Base-by-base conservation (phyloP, 768 basidiomycete species). In the Tulasnella sp. region DNA sequence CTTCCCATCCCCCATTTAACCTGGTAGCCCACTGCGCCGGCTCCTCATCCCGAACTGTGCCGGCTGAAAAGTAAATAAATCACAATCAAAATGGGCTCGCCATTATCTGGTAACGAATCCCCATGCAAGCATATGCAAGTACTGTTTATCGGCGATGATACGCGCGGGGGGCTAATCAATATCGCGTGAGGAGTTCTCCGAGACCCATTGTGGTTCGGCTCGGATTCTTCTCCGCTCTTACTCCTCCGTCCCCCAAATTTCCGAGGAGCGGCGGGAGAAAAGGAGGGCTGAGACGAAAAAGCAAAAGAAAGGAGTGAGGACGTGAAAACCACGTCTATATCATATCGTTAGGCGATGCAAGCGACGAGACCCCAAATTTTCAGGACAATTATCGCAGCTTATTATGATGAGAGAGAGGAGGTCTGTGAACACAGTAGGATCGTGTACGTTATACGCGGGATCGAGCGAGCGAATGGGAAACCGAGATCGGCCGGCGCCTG, bases 401-500 rank as follows among this genome's bases (percentile, higher is more conserved):
- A 31, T n/a, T 60, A 60, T 9, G 34, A 69, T 69, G 31, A 12
- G 31, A 69, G 64, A 37, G 64, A 31, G 64, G 64, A 37, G 64
- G 64, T 69, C 64, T 69, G 64, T 37, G 64, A 69, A 69, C 34
- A 18, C 1, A 7, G 3, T 8, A 60, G 58, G 34, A 60, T 60
- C 58, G 31, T 60, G 58, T 31, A 60, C 31, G 58, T 37, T 37
- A 37, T n/a, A 60, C 58, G 24, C 31, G 58, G 58, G 24, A n/a
- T 11, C 16, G 46, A 44, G 44, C 44, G 44, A 46, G 46, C 46
- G 18, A 31, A 69, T 69, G 64, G 34, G 34, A 34, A 46, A 69
- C 64, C 64, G 64, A 69, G 64, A 28, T 69, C 64, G 64, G 64
- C 64, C 64, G 64, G 64, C 64, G 64, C 34, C 64, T 69, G 64